Evolutionary conservation across 108 stramenopile genomes (phyloP), one percentile per base, ranked within the genome.

Genomic region (Pelagomonas calceolata): DNA sequence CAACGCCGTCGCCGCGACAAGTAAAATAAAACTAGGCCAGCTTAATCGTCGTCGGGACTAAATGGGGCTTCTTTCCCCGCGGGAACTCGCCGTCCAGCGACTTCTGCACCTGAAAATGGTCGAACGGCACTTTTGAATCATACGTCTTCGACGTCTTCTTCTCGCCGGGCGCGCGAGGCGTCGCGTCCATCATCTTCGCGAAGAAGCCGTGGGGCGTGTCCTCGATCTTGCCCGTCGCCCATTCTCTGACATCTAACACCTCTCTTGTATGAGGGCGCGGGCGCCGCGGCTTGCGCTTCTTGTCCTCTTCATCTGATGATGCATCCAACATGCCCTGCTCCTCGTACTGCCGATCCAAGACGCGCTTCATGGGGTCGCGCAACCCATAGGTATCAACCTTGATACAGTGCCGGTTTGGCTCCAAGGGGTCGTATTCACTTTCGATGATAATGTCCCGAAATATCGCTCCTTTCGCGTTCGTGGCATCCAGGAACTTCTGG

Each of bases 401-500:
- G n/a, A 73, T 15, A 30, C 46, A 64, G 36, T 36, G 21, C 9
- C 73, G 63, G 64, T 79, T 79, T 14, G 74, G 73, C 43, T 70
- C 64, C 34, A 77, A 68, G 30, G 76, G 76, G 64, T 77, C 70
- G 39, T 71, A 75, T 33, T 46, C 63, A 37, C 46, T 69, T 37
- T 78, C 80, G 66, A 81, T 81, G 34, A 81, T 77, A n/a, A 81
- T 81, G 66, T 81, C 81, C 0, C 77, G 77, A 63, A 81, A 81
- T 30, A 81, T 75, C 31, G 70, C 68, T 9, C 73, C 76, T 66
- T 81, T 78, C n/a, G 70, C 51, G 74, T 81, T 81, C 18, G 81
- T 81, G 0, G 65, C 67, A 0, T 69, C 73, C 32, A 81, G 44
- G 66, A 77, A 81, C 67, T 81, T 78, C 34, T 81, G 34, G 69